Evolutionary conservation across 106 monocot genomes (phyloP).

Genomic region (Acorus calamus): DNA sequence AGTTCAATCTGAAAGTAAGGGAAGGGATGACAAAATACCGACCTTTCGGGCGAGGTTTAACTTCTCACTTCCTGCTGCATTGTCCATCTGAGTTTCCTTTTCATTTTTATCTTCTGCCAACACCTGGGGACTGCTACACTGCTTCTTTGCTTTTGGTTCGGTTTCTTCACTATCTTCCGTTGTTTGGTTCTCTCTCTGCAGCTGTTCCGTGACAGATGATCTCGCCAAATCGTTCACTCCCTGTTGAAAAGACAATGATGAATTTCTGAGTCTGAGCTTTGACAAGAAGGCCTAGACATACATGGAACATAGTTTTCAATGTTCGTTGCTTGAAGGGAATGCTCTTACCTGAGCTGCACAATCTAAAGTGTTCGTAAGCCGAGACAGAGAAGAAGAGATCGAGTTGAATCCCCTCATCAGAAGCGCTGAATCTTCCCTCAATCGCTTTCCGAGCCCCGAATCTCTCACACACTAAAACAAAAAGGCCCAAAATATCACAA

Average conservation of each 20-base stretch:
- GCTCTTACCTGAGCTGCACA: constrained; percentile 51
- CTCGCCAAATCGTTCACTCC: constrained; percentile 38
- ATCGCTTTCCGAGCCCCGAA: constrained; percentile 37
- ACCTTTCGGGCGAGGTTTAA: constrained; percentile 60
- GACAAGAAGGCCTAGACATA: no score
- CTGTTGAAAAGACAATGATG: constrained; percentile 16
- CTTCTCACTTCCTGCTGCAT: constrained; percentile 21
- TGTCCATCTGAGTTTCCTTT: background rate
- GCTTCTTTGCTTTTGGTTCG: constrained; percentile 43
- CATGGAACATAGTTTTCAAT: background rate
- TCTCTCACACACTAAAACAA: constrained; percentile 20
- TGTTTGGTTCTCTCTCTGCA: constrained; percentile 12
- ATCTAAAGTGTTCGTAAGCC: constrained; percentile 49
- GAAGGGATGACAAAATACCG: background rate
- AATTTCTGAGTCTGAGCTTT: background rate
- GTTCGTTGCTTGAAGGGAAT: background rate
- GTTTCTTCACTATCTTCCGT: constrained; percentile 19
- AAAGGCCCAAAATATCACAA: background rate
- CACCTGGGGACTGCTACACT: constrained; percentile 6
- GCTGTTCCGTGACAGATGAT: constrained; percentile 21
- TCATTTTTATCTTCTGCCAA: background rate
- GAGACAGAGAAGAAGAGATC: constrained; percentile 65
- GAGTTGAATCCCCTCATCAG: constrained; percentile 82
- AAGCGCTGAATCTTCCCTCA: constrained; percentile 66
- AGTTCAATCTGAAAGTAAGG: background rate